These are phyloP conservation scores for Citrullus mucosospermus DNA, from an alignment of 306 rosid species.

Conservation along the genomic window DNA sequence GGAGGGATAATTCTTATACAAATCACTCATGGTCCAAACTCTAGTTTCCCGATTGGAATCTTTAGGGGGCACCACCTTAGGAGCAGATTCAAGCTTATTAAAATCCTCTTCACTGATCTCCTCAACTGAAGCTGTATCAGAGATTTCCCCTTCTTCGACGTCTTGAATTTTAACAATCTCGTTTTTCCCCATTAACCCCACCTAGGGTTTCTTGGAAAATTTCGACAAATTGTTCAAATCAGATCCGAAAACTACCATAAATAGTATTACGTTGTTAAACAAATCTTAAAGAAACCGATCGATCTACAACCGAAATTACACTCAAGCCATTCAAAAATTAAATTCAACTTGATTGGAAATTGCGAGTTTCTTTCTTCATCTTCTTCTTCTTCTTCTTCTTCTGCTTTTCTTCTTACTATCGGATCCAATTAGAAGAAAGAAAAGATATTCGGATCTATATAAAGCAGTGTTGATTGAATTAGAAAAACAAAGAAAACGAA, in stretches of 20 bases:
- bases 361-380: no score
- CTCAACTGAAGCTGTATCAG: conserved; percentile 77
- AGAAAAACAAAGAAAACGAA: not conserved
- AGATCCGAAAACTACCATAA: conserved; percentile 44
- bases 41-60: conserved; percentile 30
- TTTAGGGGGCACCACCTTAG: not conserved
- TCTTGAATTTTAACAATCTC: conserved; percentile 32
- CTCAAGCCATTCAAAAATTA: not conserved
- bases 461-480: not conserved
- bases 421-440: not conserved
- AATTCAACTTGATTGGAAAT: not conserved
- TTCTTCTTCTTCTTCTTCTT: not conserved
- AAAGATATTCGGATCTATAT: not conserved
- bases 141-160: conserved; percentile 95
- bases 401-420: not conserved
- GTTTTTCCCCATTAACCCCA: conserved; percentile 38
- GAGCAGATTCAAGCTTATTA: conserved; percentile 40
- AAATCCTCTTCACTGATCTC: conserved; percentile 89
- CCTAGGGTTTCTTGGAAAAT: conserved; percentile 19
- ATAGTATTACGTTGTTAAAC: conserved; percentile 13
- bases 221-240: conserved; percentile 16
- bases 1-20: conserved; percentile 47
- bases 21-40: conserved; percentile 70
- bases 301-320: not conserved
- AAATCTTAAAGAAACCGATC: not conserved